A percentile compares a stretch with the other conserved stretches of the same genome.
These are phyloP conservation scores for Colletotrichum orchidophilum DNA, from an alignment of 2,329 filamentous ascomycete genomes.

Conservation along the genomic window DNA sequence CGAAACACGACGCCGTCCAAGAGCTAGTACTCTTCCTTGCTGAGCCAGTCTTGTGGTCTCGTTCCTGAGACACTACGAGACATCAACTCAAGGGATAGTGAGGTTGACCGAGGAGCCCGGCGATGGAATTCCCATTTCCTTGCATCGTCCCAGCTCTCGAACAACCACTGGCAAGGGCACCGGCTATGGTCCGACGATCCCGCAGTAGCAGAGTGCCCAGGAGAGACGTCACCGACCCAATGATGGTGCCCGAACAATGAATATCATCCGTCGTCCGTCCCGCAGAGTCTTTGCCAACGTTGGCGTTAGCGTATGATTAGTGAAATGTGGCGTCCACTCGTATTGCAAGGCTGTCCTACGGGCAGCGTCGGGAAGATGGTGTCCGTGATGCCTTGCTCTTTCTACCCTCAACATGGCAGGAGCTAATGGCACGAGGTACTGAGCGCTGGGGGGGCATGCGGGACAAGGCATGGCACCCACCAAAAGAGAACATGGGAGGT, in stretches of 20 bases:
- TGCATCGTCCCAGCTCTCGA: neutral
- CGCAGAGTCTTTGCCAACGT: conserved; percentile 14
- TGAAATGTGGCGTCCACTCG: conserved; percentile 25
- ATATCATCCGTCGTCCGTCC: neutral
- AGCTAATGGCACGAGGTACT: neutral
- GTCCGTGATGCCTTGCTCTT: neutral
- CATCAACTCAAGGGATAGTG: neutral
- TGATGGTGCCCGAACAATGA: neutral
- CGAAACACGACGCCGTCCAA: conserved; percentile 12
- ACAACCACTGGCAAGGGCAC: neutral
- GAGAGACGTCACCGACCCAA: neutral
- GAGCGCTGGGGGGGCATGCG: neutral
- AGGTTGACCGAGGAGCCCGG: neutral
- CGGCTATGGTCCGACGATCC: neutral
- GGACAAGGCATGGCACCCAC: conserved; percentile 5
- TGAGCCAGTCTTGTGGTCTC: neutral
- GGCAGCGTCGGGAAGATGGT: neutral
- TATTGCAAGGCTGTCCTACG: neutral
- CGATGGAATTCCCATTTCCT: neutral
- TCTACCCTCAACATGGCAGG: neutral
- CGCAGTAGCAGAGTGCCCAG: neutral
- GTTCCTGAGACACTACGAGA: conserved; percentile 3
- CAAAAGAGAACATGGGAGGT: conserved; percentile 4
- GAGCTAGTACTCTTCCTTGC: neutral
- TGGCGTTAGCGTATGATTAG: conserved; percentile 2